Evolutionary conservation across 148 eudicot species (phyloP), one percentile per base, ranked within the genome.

Genomic region (Amaranthus cruentus): DNA sequence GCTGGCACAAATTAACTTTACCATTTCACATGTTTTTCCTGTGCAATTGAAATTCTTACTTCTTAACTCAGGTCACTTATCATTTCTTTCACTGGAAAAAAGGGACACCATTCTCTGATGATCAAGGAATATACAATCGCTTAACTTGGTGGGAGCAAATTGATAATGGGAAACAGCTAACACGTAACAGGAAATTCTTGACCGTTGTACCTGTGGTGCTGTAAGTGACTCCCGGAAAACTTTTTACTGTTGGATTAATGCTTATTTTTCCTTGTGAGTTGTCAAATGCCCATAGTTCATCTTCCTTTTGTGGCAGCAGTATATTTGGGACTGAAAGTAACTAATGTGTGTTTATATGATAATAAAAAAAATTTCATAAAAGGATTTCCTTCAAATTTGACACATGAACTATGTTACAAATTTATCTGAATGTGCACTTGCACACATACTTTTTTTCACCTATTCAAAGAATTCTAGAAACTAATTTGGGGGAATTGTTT

Each of bases 91-190:
- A 92, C 72, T 92, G 98, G 98, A 88, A 86, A 76, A 92, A 92
- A 79, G 98, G 98, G 75, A 92, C 98, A 47, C 98, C 98, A 1
- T 92, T 92, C 83, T 88, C 93, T 81, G 98, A 92, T 79, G 98
- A 92, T 75, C 98, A 92, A 79, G 98, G 98, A 60, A 90, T 92
- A 69, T 92, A 92, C 83, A 92, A 92, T 80, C 80, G 88, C 12
- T 81, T 92, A 85, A 92, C 98, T 47, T 92, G 98, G 98, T 92
- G 98, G 98, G 98, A 92, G 84, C 98, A 92, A 75, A 78, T 92
- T 9, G 98, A 92, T 80, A 86, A 79, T 72, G 98, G 96, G 62
- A 92, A 92, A 81, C 98, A 92, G 91, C 98, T 92, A 71, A 92
- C 98, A 7, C 93, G 93, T 72, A 92, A 92, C 83, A 83, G 98